Conservation (phyloP, 768 basidiomycete species). For the Suillus clintonianus region DNA sequence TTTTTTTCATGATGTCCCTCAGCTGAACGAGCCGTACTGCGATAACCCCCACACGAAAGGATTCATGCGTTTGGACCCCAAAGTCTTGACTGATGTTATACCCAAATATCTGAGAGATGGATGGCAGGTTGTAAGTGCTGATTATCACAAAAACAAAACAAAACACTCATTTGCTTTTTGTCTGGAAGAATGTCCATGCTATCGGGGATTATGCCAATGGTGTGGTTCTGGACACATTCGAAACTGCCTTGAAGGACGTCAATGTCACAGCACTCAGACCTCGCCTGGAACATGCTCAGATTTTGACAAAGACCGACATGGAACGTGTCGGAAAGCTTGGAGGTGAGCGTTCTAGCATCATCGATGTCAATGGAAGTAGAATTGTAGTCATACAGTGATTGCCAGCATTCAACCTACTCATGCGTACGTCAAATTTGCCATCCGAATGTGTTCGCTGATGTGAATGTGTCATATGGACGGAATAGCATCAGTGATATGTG, state of each 20-base stretch:
- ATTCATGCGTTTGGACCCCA: slow-evolving; percentile 70
- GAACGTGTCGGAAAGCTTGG: slow-evolving; percentile 75
- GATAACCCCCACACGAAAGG: slow-evolving; percentile 78
- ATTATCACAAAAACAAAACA: not conserved
- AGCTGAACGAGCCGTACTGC: slow-evolving; percentile 82
- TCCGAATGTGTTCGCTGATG: not conserved
- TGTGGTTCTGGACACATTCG: slow-evolving; percentile 82
- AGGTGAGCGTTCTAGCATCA: slow-evolving; percentile 46
- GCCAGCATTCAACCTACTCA: slow-evolving; percentile 91
- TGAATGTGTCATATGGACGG: not conserved
- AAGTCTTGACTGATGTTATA: slow-evolving; percentile 63
- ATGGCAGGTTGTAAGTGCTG: slow-evolving; percentile 82
- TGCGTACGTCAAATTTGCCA: slow-evolving; percentile 51
- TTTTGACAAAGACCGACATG: slow-evolving; percentile 78
- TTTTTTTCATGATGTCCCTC: slow-evolving; percentile 5
- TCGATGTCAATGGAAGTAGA: slow-evolving; percentile 7
- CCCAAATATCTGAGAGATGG: slow-evolving; percentile 73
- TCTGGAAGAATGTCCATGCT: slow-evolving; percentile 76
- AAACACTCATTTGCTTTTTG: not conserved
- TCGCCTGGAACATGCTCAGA: slow-evolving; percentile 90
- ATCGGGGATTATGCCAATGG: slow-evolving; percentile 89
- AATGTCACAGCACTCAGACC: slow-evolving; percentile 70
- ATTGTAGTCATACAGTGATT: slow-evolving; percentile 58
- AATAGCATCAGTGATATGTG: slow-evolving; percentile 82
- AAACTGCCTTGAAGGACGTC: slow-evolving; percentile 58